A percentile compares a stretch with the other conserved stretches of the same genome.
Evolutionary conservation across 176 grass and related monocot species (phyloP).

Genomic region (Bromus sterilis): DNA sequence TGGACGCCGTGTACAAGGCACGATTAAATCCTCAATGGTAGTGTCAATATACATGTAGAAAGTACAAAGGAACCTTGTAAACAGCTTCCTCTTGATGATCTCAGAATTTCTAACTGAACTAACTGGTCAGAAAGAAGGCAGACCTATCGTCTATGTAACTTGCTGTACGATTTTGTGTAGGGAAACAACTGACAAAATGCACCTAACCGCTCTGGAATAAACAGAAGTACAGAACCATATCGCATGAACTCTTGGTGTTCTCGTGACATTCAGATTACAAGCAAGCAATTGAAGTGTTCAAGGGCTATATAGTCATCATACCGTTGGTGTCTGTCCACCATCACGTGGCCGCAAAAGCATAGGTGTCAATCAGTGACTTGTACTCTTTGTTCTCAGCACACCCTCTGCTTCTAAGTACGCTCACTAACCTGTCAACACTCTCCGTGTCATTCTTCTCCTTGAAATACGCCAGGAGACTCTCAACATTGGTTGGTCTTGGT

Average conservation of each 20-base stretch:
- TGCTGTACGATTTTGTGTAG: constrained; percentile 8
- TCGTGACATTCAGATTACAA: background rate
- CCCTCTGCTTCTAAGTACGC: constrained; percentile 52
- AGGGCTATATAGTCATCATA: background rate
- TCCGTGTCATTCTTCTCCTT: constrained; percentile 49
- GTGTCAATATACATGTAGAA: constrained; percentile 6
- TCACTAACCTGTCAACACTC: constrained; percentile 33
- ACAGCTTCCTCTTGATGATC: background rate
- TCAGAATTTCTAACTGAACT: constrained; percentile 6
- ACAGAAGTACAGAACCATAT: background rate
- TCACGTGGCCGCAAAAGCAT: constrained; percentile 22
- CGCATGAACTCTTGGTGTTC: background rate
- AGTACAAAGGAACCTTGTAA: background rate
- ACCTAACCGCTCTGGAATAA: background rate
- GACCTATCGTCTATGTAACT: constrained; percentile 21
- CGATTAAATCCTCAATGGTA: background rate
- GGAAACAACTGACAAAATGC: background rate
- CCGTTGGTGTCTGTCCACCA: background rate
- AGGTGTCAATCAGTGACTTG: constrained; percentile 36
- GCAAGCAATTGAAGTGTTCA: background rate
- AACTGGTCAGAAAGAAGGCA: constrained; percentile 21
- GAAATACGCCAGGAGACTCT: constrained; percentile 50
- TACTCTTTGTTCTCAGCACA: constrained; percentile 58
- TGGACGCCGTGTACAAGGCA: background rate
- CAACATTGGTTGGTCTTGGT: constrained; percentile 51